These are phyloP conservation scores for Glomus cerebriforme DNA, from an alignment of 192 early-diverging fungal species.

Conservation along the genomic window DNA sequence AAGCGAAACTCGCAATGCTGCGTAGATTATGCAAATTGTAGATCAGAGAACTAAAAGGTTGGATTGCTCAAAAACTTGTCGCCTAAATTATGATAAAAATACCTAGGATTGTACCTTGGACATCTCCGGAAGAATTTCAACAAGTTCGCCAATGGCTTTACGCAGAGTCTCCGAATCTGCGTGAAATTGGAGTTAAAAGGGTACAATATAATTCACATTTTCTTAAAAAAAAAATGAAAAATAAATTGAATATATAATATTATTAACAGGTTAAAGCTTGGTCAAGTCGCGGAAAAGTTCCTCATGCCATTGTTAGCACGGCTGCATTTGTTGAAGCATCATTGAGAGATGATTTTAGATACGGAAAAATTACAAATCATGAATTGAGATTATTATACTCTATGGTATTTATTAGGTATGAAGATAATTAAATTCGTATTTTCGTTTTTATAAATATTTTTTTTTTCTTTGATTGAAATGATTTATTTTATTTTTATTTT, in stretches of 20 bases:
- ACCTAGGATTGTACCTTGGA: conserved; percentile 66
- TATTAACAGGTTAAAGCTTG: conserved; percentile 63
- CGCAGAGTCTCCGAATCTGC: conserved; percentile 33
- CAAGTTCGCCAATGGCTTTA: conserved; percentile 60
- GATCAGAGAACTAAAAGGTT: background rate
- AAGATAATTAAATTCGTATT: background rate
- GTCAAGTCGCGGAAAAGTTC: conserved; percentile 64
- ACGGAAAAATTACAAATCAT: conserved; percentile 2
- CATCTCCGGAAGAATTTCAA: conserved; percentile 56
- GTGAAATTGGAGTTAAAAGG: conserved; percentile 55
- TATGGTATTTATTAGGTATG: conserved; percentile 23
- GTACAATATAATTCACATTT: conserved; percentile 37
- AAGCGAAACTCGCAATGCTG: no score
- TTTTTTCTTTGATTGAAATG: background rate
- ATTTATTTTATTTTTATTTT: no score
- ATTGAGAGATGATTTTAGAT: conserved; percentile 45
- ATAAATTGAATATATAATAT: no score
- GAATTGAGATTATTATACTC: conserved; percentile 29
- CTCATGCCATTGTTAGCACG: conserved; percentile 61
- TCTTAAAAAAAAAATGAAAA: background rate
- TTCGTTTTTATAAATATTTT: background rate
- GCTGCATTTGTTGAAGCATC: conserved; percentile 59
- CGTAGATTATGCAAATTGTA: background rate
- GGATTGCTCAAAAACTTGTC: background rate
- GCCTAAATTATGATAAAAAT: background rate